phyloP scores from a whole-genome alignment of 495 filamentous ascomycete species.

The Cercophora newfieldiana region DNA sequence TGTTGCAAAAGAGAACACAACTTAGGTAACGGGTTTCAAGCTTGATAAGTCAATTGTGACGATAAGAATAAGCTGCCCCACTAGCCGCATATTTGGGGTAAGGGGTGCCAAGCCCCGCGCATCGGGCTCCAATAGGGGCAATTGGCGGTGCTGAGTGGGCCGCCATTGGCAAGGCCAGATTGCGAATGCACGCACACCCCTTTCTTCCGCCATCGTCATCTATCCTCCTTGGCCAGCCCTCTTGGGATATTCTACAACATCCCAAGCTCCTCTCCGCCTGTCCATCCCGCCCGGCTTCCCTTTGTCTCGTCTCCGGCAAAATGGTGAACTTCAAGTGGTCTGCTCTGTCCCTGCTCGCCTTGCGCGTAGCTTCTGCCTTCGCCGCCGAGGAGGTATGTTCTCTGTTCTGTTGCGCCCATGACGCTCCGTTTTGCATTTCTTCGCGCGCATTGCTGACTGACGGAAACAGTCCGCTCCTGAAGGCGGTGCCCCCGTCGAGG shows the following conservation, averaged over 20 bases:
- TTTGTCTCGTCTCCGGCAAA: slow-evolving; percentile 39
- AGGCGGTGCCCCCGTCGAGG: slow-evolving; percentile 47
- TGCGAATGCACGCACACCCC: slow-evolving; percentile 17
- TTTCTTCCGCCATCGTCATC: slow-evolving; percentile 18
- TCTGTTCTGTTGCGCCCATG: neutral
- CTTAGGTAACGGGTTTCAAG: neutral
- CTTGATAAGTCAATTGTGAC: neutral
- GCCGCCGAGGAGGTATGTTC: slow-evolving; percentile 62
- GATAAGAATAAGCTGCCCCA: neutral
- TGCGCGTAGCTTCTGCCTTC: slow-evolving; percentile 64
- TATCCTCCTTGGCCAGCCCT: slow-evolving; percentile 9
- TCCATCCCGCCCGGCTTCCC: slow-evolving; percentile 24
- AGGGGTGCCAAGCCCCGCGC: neutral
- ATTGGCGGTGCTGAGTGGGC: slow-evolving; percentile 11
- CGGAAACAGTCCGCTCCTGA: slow-evolving; percentile 28
- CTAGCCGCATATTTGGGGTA: slow-evolving; percentile 10
- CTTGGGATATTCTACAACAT: slow-evolving; percentile 18
- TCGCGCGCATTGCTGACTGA: neutral
- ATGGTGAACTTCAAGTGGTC: slow-evolving; percentile 76
- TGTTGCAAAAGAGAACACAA: too few species aligned
- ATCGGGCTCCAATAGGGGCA: slow-evolving; percentile 4
- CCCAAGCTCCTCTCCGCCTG: slow-evolving; percentile 24
- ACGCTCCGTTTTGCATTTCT: neutral
- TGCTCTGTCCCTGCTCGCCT: slow-evolving; percentile 67
- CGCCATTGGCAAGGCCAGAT: slow-evolving; percentile 17